Evolutionary conservation across 1,284 basidiomycete species (phyloP).

Genomic region (Stereum hirsutum): DNA sequence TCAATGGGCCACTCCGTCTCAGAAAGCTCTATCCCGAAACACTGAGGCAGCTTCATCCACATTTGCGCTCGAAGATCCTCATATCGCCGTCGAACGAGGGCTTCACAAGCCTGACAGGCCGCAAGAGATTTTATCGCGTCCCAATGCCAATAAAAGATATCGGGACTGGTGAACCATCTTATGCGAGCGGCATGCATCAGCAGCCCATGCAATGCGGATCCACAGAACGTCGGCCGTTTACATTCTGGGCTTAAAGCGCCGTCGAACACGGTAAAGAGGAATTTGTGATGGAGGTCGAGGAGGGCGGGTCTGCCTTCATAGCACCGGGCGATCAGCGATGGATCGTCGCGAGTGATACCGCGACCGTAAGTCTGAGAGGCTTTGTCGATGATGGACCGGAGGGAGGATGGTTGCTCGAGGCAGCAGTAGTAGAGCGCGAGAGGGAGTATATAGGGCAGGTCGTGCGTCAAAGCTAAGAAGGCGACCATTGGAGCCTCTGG

Average conservation of each 20-base stretch:
- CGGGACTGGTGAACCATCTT: neutral
- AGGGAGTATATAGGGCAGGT: conserved; percentile 5
- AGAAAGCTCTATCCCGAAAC: neutral
- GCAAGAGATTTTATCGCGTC: neutral
- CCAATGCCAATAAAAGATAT: neutral
- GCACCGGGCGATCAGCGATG: neutral
- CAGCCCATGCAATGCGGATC: neutral
- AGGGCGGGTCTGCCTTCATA: neutral
- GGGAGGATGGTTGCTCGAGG: neutral
- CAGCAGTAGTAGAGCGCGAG: conserved; percentile 9
- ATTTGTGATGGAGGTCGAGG: neutral
- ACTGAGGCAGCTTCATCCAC: neutral
- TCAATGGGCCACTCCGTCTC: neutral
- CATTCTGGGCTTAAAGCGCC: neutral
- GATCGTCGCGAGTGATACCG: neutral
- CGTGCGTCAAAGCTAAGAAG: conserved; percentile 8
- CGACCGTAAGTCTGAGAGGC: neutral
- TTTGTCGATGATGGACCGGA: neutral
- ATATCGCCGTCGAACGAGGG: neutral
- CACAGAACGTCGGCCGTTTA: neutral
- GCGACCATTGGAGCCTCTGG: conserved; percentile 5
- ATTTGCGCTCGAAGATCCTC: neutral
- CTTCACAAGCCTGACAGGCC: neutral
- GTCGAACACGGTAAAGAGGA: neutral
- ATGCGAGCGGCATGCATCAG: neutral